Percentiles rank a stretch among this genome's conserved stretches.
phyloP scores from a whole-genome alignment of 164 flowering plant species.

The Sextonia rubra region DNA sequence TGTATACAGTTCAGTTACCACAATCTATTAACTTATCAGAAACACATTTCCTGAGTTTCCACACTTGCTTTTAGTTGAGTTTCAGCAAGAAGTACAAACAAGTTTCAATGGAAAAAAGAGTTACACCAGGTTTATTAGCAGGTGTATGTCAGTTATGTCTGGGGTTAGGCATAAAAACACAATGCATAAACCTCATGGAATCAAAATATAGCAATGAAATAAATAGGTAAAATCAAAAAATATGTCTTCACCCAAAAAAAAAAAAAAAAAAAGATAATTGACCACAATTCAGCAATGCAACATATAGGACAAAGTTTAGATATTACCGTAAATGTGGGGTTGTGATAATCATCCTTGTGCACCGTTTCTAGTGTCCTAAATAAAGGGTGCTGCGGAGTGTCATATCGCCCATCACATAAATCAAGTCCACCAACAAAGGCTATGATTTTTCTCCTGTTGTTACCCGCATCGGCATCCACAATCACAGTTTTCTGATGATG shows the following conservation, averaged over 20 bases:
- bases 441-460: constrained; percentile 57
- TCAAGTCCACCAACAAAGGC: constrained; percentile 93
- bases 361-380: constrained; percentile 58
- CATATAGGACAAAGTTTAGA: not conserved
- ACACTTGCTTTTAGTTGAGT: not conserved
- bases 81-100: not conserved
- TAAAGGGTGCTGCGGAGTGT: constrained; percentile 64
- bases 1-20: no score
- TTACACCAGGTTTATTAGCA: no score
- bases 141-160: not conserved
- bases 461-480: constrained; percentile 83
- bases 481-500: constrained; percentile 88
- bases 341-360: constrained; percentile 77
- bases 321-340: constrained; percentile 63
- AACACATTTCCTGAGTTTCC: not conserved
- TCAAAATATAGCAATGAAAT: not conserved
- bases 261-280: no score
- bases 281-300: not conserved
- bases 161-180: not conserved
- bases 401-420: constrained; percentile 83
- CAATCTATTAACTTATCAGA: no score
- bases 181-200: not conserved
- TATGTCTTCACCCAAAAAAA: no score
- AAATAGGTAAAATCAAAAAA: no score
- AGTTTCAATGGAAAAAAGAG: not conserved